Conservation (phyloP, 2,329 filamentous ascomycete genomes). For the Cladosporium sp. region DNA sequence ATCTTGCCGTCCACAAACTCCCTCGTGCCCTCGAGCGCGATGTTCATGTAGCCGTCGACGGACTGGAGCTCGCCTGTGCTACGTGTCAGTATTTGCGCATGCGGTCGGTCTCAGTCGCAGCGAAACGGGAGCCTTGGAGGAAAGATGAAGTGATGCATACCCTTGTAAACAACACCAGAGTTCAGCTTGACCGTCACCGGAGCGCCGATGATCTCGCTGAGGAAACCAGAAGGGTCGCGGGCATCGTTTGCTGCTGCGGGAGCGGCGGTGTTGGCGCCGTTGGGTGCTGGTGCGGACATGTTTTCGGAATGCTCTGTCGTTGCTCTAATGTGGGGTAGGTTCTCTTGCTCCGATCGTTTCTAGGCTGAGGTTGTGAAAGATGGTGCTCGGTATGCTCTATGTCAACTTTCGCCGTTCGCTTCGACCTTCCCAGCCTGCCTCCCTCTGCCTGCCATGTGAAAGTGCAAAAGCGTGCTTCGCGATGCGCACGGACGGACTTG, state of each 20-base stretch:
- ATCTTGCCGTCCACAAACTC: slow-evolving; percentile 86
- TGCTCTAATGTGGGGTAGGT: background rate
- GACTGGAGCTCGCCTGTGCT: slow-evolving; percentile 86
- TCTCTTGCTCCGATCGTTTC: background rate
- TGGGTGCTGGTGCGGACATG: slow-evolving; percentile 55
- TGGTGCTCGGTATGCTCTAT: background rate
- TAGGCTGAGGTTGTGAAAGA: background rate
- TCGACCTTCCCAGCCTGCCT: slow-evolving; percentile 1
- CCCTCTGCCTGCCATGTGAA: background rate
- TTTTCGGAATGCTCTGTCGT: slow-evolving; percentile 20
- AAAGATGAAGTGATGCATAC: slow-evolving; percentile 47
- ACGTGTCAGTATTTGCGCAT: background rate
- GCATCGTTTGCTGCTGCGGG: slow-evolving; percentile 69
- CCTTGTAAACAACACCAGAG: slow-evolving; percentile 98
- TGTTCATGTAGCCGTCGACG: slow-evolving; percentile 99
- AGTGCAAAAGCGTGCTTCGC: slow-evolving; percentile 2
- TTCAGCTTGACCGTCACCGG: slow-evolving; percentile 96
- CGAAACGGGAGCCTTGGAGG: background rate
- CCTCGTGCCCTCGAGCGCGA: slow-evolving; percentile 91
- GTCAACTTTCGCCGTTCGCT: slow-evolving; percentile 2
- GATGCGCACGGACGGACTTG: background rate
- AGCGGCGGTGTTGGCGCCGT: slow-evolving; percentile 13
- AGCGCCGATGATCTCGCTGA: slow-evolving; percentile 91
- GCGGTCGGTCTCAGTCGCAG: background rate
- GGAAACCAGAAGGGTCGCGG: slow-evolving; percentile 89